A percentile compares a stretch with the other conserved stretches of the same genome.
phyloP scores from a whole-genome alignment of 1,139 yeast genomes.

The Debaryomycetaceae sp. region DNA sequence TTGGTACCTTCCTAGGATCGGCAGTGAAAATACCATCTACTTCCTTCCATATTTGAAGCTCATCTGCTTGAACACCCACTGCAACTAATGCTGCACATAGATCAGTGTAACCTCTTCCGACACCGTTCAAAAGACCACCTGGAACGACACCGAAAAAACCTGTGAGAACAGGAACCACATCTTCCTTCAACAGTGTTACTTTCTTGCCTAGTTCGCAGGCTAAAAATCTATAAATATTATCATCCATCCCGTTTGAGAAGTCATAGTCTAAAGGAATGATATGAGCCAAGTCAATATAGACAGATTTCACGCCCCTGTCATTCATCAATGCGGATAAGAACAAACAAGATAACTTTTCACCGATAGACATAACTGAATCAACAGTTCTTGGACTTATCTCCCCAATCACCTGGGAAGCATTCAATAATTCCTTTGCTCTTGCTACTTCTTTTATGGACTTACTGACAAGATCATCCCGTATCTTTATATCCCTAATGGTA shows the following conservation, averaged over 20 bases:
- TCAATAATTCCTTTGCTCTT: slow-evolving; percentile 63
- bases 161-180: slow-evolving; percentile 82
- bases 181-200: slow-evolving; percentile 43
- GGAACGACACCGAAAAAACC: slow-evolving; percentile 95
- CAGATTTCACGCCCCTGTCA: slow-evolving; percentile 73
- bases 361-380: slow-evolving; percentile 88
- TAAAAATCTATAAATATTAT: slow-evolving; percentile 61
- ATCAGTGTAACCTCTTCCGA: slow-evolving; percentile 97
- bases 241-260: slow-evolving; percentile 56
- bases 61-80: slow-evolving; percentile 88
- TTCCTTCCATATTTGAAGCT: slow-evolving; percentile 96
- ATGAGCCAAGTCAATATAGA: slow-evolving; percentile 74
- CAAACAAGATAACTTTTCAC: slow-evolving; percentile 87
- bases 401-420: slow-evolving; percentile 88
- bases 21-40: slow-evolving; percentile 99
- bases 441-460: slow-evolving; percentile 66
- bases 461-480: slow-evolving; percentile 46
- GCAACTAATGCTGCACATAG: slow-evolving; percentile 96
- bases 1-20: slow-evolving; percentile 92
- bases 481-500: slow-evolving; percentile 41
- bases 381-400: slow-evolving; percentile 86
- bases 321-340: slow-evolving; percentile 83
- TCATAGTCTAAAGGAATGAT: slow-evolving; percentile 62
- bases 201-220: slow-evolving; percentile 57
- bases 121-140: slow-evolving; percentile 87